These are phyloP conservation scores for Phytophthora cryptogea DNA, from an alignment of 352 stramenopile species.

Conservation along the genomic window DNA sequence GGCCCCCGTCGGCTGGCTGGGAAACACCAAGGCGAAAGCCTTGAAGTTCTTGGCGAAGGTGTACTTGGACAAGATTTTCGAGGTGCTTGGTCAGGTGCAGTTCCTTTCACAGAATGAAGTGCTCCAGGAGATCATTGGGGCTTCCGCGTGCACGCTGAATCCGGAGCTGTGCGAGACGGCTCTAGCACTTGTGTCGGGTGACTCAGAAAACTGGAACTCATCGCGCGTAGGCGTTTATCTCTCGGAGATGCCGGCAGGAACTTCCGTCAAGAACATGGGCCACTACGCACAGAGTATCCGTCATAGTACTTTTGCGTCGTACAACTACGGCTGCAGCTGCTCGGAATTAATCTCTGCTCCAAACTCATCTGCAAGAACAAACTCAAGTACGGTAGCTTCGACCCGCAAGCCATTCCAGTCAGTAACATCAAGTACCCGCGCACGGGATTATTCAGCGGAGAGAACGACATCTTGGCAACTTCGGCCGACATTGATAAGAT, in stretches of 20 bases:
- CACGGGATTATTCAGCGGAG: constrained; percentile 42
- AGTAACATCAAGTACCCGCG: constrained; percentile 43
- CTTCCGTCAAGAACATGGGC: constrained; percentile 58
- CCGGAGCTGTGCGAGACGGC: constrained; percentile 40
- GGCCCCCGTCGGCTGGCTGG: constrained; percentile 42
- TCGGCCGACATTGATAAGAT: constrained; percentile 39
- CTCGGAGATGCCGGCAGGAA: constrained; percentile 53
- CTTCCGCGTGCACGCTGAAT: constrained; percentile 38
- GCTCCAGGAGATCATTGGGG: constrained; percentile 40
- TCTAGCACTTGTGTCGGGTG: constrained; percentile 37
- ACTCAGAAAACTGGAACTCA: constrained; percentile 48
- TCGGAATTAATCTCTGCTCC: constrained; percentile 43
- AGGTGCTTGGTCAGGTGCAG: constrained; percentile 39
- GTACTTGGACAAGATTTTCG: constrained; percentile 48
- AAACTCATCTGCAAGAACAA: constrained; percentile 51
- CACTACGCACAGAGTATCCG: constrained; percentile 60
- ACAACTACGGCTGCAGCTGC: constrained; percentile 53
- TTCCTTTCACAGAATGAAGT: constrained; percentile 42
- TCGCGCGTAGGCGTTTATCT: constrained; percentile 56
- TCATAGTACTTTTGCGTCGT: constrained; percentile 44
- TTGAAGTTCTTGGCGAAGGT: constrained; percentile 33
- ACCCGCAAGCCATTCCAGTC: constrained; percentile 43
- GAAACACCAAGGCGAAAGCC: constrained; percentile 30
- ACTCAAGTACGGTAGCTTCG: constrained; percentile 44
- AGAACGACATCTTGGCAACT: constrained; percentile 42